phyloP scores from a whole-genome alignment of 2,329 filamentous ascomycete genomes.

The Emmonsiellopsis sp. region DNA sequence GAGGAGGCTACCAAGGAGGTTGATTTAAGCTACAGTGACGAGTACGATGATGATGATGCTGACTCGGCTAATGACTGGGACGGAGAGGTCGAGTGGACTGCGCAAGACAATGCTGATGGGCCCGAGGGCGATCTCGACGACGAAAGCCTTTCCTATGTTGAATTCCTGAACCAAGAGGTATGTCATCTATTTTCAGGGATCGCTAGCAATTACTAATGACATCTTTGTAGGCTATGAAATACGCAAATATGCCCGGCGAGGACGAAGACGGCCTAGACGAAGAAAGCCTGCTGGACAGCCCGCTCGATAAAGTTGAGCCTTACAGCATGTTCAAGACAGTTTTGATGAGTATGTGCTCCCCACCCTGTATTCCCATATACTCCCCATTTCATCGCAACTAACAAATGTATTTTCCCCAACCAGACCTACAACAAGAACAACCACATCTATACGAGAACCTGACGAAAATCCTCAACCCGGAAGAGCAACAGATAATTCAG shows the following conservation, averaged over 20 bases:
- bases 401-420: constrained; percentile 14
- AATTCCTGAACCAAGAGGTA: constrained; percentile 89
- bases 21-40: constrained; percentile 67
- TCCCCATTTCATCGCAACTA: background rate
- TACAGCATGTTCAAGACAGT: constrained; percentile 81
- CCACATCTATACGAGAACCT: constrained; percentile 78
- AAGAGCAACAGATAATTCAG: constrained; percentile 75
- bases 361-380: background rate
- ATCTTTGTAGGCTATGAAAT: constrained; percentile 61
- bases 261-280: constrained; percentile 90
- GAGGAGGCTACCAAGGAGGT: constrained; percentile 88
- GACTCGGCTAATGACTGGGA: constrained; percentile 79
- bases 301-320: constrained; percentile 88
- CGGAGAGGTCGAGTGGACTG: constrained; percentile 60
- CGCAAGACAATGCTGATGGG: constrained; percentile 54
- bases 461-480: constrained; percentile 64
- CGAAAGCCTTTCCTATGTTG: constrained; percentile 86
- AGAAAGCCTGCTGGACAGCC: constrained; percentile 83
- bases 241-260: constrained; percentile 61
- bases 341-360: constrained; percentile 60
- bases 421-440: constrained; percentile 82
- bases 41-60: constrained; percentile 64
- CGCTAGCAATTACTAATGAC: constrained; percentile 8
- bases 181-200: constrained; percentile 16
- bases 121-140: constrained; percentile 63